These are phyloP conservation scores for Penicillium ochrochloron DNA, from an alignment of 495 filamentous ascomycete genomes.

Conservation along the genomic window DNA sequence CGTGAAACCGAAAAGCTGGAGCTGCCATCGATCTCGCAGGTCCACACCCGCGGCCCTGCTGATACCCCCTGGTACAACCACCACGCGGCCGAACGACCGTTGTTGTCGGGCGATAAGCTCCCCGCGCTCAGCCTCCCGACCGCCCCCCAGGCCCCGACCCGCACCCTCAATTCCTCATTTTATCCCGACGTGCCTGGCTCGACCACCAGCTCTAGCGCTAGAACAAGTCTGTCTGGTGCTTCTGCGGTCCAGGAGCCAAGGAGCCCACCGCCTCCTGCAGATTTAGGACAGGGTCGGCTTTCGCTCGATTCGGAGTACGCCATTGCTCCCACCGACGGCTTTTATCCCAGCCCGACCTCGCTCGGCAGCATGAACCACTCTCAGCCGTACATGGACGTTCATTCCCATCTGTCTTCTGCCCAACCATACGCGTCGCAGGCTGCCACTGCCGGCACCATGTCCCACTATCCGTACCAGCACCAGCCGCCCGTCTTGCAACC, in stretches of 20 bases:
- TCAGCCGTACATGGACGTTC: slow-evolving; percentile 82
- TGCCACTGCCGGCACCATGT: slow-evolving; percentile 74
- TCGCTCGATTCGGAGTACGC: slow-evolving; percentile 48
- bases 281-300: slow-evolving; percentile 45
- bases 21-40: slow-evolving; percentile 90
- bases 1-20: slow-evolving; percentile 94
- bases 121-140: slow-evolving; percentile 77
- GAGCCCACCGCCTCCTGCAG: slow-evolving; percentile 42
- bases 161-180: slow-evolving; percentile 35
- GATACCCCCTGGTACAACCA: slow-evolving; percentile 79
- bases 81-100: slow-evolving; percentile 69
- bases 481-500: slow-evolving; percentile 85
- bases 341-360: slow-evolving; percentile 43
- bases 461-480: slow-evolving; percentile 71
- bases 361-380: slow-evolving; percentile 84
- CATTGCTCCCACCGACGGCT: slow-evolving; percentile 40
- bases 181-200: slow-evolving; percentile 39
- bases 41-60: slow-evolving; percentile 84
- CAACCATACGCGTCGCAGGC: slow-evolving; percentile 81
- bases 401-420: slow-evolving; percentile 81
- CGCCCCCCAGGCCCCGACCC: slow-evolving; percentile 57
- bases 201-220: slow-evolving; percentile 38
- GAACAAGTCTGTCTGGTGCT: slow-evolving; percentile 45
- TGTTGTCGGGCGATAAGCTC: slow-evolving; percentile 75
- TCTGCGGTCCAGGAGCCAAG: slow-evolving; percentile 39